phyloP scores from a whole-genome alignment of 1,139 yeast genomes.

The Meyerozyma smithsonii region DNA sequence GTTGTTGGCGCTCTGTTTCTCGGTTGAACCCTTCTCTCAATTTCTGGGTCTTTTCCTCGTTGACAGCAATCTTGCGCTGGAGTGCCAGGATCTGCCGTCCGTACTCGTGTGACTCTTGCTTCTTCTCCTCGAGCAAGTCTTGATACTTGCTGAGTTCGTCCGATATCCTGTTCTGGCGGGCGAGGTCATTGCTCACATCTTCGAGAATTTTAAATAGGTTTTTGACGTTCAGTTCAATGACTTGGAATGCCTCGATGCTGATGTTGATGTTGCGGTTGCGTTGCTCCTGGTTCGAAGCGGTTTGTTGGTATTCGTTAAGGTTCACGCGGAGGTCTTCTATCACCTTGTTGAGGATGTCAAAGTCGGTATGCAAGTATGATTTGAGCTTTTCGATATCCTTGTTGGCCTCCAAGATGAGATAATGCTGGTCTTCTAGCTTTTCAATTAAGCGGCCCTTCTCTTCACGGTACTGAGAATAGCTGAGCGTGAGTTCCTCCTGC shows the following conservation, averaged over 20 bases:
- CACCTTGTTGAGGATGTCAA: slow-evolving; percentile 50
- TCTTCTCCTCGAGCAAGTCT: slow-evolving; percentile 45
- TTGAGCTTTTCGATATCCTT: slow-evolving; percentile 58
- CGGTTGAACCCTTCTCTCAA: slow-evolving; percentile 46
- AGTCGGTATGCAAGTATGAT: slow-evolving; percentile 59
- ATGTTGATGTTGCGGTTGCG: slow-evolving; percentile 48
- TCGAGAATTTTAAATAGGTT: slow-evolving; percentile 50
- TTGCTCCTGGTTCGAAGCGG: slow-evolving; percentile 39
- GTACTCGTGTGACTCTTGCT: slow-evolving; percentile 43
- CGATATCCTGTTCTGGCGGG: slow-evolving; percentile 41
- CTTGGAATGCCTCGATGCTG: slow-evolving; percentile 56
- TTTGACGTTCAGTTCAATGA: slow-evolving; percentile 52
- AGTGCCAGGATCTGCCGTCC: slow-evolving; percentile 47
- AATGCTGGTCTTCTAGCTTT: slow-evolving; percentile 51
- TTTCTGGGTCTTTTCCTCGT: slow-evolving; percentile 51
- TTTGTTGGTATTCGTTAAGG: slow-evolving; percentile 35
- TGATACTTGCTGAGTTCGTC: slow-evolving; percentile 36
- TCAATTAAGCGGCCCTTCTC: slow-evolving; percentile 56
- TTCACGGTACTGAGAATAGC: slow-evolving; percentile 61
- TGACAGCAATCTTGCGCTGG: slow-evolving; percentile 48
- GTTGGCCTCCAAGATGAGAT: slow-evolving; percentile 49
- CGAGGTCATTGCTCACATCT: slow-evolving; percentile 51
- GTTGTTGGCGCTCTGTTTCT: slow-evolving; percentile 40
- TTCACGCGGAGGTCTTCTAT: slow-evolving; percentile 53
- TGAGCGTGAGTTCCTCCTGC: slow-evolving; percentile 63